A percentile compares a stretch with the other conserved stretches of the same genome.
phyloP scores from a whole-genome alignment of 495 filamentous ascomycete species.

The Aspergillus egyptiacus region DNA sequence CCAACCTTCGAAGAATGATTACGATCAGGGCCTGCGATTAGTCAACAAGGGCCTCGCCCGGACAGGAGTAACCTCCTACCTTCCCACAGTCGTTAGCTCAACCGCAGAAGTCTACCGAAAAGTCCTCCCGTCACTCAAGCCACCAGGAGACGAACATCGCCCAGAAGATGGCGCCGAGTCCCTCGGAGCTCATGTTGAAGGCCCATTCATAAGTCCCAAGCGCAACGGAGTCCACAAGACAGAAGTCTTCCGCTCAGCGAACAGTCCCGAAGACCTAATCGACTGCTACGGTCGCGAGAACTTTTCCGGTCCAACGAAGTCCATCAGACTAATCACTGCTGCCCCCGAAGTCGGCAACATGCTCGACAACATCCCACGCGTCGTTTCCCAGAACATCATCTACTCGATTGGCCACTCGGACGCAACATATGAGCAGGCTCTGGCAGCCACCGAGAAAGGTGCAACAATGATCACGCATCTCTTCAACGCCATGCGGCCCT shows the following conservation, averaged over 20 bases:
- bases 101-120: constrained; percentile 62
- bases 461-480: constrained; percentile 83
- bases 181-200: constrained; percentile 79
- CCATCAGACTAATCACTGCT: constrained; percentile 71
- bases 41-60: constrained; percentile 63
- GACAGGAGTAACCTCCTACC: constrained; percentile 78
- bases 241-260: constrained; percentile 51
- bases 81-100: constrained; percentile 69
- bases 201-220: constrained; percentile 68
- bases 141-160: constrained; percentile 45
- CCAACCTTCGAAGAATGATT: constrained; percentile 53
- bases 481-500: constrained; percentile 84
- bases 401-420: constrained; percentile 79
- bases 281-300: constrained; percentile 65
- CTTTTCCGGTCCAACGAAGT: constrained; percentile 29
- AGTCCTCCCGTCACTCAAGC: constrained; percentile 64
- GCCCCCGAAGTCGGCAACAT: constrained; percentile 71
- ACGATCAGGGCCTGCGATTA: constrained; percentile 57
- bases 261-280: constrained; percentile 52
- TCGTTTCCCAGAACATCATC: constrained; percentile 56
- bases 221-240: constrained; percentile 69
- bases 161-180: constrained; percentile 66
- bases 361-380: constrained; percentile 52
- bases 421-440: constrained; percentile 69
- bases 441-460: constrained; percentile 57